Percentiles rank a stretch among this genome's conserved stretches.
Evolutionary conservation across 768 basidiomycete species (phyloP).

Genomic region (Strobilomyces echinocephalus): DNA sequence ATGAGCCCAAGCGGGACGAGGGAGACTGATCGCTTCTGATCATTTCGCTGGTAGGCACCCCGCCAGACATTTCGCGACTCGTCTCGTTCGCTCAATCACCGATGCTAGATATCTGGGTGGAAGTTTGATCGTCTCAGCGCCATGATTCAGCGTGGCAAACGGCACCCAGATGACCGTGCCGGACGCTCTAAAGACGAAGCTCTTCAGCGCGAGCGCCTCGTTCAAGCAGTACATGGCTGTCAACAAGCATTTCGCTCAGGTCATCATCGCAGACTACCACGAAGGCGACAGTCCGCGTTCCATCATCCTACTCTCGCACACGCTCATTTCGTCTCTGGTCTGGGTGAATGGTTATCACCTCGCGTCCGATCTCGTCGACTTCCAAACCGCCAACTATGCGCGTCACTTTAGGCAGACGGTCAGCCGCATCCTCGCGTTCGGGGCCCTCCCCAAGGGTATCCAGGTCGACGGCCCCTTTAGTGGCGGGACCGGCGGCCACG

Average conservation of each 20-base stretch:
- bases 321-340: slow-evolving; percentile 32
- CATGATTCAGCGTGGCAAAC: too few relatives aligned
- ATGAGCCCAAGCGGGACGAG: too few relatives aligned
- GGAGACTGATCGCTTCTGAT: too few relatives aligned
- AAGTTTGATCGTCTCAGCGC: too few relatives aligned
- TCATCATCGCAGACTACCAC: slow-evolving; percentile 68
- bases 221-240: slow-evolving; percentile 86
- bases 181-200: too few relatives aligned
- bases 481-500: not conserved
- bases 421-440: slow-evolving; percentile 70
- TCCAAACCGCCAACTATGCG: slow-evolving; percentile 83
- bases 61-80: too few relatives aligned
- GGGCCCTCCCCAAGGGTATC: slow-evolving; percentile 81
- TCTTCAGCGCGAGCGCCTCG: slow-evolving; percentile 72
- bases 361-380: slow-evolving; percentile 90
- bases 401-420: slow-evolving; percentile 85
- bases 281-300: slow-evolving; percentile 67
- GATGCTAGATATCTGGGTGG: too few relatives aligned
- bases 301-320: not conserved
- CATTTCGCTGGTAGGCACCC: too few relatives aligned
- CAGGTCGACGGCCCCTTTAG: slow-evolving; percentile 42
- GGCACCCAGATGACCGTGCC: too few relatives aligned
- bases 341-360: slow-evolving; percentile 97
- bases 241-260: slow-evolving; percentile 85
- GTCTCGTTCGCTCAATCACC: too few relatives aligned